phyloP scores from a whole-genome alignment of 768 basidiomycete genomes.

The Kwoniella newhampshirensis region DNA sequence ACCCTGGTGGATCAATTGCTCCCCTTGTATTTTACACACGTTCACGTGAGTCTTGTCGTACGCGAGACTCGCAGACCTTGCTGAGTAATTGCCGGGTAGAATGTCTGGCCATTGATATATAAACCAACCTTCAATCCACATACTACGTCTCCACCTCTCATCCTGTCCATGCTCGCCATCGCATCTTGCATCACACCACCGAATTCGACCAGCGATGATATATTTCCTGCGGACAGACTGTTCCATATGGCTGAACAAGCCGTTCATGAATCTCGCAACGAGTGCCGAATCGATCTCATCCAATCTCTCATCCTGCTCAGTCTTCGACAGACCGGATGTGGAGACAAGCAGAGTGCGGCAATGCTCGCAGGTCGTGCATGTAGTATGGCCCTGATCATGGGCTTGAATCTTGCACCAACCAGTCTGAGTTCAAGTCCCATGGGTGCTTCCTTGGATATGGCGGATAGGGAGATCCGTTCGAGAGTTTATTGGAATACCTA shows the following conservation, averaged over 20 bases:
- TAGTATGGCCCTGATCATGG: slow-evolving; percentile 36
- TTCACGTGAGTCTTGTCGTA: slow-evolving; percentile 28
- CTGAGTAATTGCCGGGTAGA: slow-evolving; percentile 15
- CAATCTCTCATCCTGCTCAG: slow-evolving; percentile 40
- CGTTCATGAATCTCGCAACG: slow-evolving; percentile 14
- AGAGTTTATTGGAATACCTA: slow-evolving; percentile 44
- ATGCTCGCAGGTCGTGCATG: slow-evolving; percentile 34
- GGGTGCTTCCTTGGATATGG: background rate
- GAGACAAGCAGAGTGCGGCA: slow-evolving; percentile 38
- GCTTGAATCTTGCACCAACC: slow-evolving; percentile 32
- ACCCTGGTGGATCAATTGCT: slow-evolving; percentile 32
- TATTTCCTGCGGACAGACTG: slow-evolving; percentile 22
- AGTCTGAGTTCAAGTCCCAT: background rate
- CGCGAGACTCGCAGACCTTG: background rate
- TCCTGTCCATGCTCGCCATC: slow-evolving; percentile 39
- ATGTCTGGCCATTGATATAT: slow-evolving; percentile 46
- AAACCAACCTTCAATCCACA: slow-evolving; percentile 43
- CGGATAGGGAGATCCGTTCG: slow-evolving; percentile 25
- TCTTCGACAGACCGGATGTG: slow-evolving; percentile 41
- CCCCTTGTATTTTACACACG: slow-evolving; percentile 42
- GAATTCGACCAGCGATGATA: background rate
- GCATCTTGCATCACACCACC: slow-evolving; percentile 34
- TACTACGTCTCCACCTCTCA: slow-evolving; percentile 24
- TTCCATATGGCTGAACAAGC: slow-evolving; percentile 29
- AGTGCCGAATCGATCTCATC: slow-evolving; percentile 29